phyloP scores from a whole-genome alignment of 768 basidiomycete genomes.

The Tricholoma saponaceum region DNA sequence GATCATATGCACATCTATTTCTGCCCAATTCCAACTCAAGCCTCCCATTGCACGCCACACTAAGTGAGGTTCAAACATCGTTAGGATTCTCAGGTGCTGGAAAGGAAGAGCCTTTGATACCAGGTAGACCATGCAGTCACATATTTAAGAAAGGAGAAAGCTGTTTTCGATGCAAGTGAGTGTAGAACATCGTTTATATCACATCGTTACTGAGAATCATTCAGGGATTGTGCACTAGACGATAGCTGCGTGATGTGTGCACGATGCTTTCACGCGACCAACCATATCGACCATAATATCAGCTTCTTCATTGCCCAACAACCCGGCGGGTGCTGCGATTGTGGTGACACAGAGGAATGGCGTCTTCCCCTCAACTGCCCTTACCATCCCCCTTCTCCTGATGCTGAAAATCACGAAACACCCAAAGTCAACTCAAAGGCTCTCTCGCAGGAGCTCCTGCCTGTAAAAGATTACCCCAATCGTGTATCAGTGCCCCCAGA shows the following conservation, averaged over 20 bases:
- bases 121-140: constrained; percentile 77
- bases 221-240: constrained; percentile 87
- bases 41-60: constrained; percentile 56
- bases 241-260: constrained; percentile 89
- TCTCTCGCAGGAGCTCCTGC: constrained; percentile 50
- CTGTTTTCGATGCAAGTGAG: constrained; percentile 93
- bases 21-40: constrained; percentile 60
- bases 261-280: constrained; percentile 84
- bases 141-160: constrained; percentile 90
- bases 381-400: constrained; percentile 60
- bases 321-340: constrained; percentile 92
- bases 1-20: constrained; percentile 67
- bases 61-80: constrained; percentile 68
- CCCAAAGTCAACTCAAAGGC: constrained; percentile 38
- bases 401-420: constrained; percentile 28
- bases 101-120: constrained; percentile 53
- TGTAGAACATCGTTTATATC: constrained; percentile 10
- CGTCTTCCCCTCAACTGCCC: constrained; percentile 61
- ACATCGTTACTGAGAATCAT: neutral
- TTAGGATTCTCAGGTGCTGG: constrained; percentile 54
- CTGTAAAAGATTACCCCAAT: constrained; percentile 56
- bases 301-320: constrained; percentile 92
- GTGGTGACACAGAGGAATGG: constrained; percentile 92
- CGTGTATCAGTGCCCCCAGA: constrained; percentile 57
- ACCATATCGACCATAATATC: constrained; percentile 85